Evolutionary conservation across 805 yeast species (phyloP).

Genomic region (Blastobotrys peoriensis): DNA sequence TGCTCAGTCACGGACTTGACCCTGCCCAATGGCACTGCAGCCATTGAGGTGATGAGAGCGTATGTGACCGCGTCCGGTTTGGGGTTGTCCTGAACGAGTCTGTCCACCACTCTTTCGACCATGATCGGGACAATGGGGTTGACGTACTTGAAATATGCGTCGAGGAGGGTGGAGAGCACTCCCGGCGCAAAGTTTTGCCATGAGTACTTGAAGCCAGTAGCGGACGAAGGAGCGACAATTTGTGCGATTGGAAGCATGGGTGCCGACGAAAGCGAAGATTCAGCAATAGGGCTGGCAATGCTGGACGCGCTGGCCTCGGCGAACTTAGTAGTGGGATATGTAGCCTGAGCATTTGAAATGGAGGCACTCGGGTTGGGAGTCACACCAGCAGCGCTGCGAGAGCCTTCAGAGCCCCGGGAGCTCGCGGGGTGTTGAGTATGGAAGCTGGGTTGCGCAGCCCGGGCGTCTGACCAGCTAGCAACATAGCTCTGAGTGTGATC

Average conservation of each 20-base stretch:
- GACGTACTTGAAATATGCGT: constrained; percentile 8
- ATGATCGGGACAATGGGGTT: constrained; percentile 11
- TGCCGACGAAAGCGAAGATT: background rate
- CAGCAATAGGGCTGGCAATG: background rate
- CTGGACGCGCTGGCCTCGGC: background rate
- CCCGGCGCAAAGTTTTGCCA: constrained; percentile 5
- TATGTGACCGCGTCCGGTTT: constrained; percentile 1
- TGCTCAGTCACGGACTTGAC: constrained; percentile 2
- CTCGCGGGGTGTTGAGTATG: too few relatives aligned
- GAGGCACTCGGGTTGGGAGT: too few relatives aligned
- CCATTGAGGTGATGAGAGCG: constrained; percentile 6
- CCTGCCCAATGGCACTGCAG: constrained; percentile 7
- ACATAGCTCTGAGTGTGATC: too few relatives aligned
- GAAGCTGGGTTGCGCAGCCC: too few relatives aligned
- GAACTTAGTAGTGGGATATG: too few relatives aligned
- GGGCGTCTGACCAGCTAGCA: too few relatives aligned
- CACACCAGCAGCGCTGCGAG: too few relatives aligned
- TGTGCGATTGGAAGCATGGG: background rate
- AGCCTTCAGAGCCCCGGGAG: too few relatives aligned
- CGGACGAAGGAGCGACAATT: background rate
- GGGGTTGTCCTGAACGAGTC: background rate
- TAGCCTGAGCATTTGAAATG: too few relatives aligned
- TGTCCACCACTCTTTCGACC: background rate
- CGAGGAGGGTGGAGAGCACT: constrained; percentile 1
- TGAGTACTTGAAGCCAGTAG: background rate